Base-by-base conservation (phyloP, 1,284 basidiomycete species). In the Coniophora puteana region DNA sequence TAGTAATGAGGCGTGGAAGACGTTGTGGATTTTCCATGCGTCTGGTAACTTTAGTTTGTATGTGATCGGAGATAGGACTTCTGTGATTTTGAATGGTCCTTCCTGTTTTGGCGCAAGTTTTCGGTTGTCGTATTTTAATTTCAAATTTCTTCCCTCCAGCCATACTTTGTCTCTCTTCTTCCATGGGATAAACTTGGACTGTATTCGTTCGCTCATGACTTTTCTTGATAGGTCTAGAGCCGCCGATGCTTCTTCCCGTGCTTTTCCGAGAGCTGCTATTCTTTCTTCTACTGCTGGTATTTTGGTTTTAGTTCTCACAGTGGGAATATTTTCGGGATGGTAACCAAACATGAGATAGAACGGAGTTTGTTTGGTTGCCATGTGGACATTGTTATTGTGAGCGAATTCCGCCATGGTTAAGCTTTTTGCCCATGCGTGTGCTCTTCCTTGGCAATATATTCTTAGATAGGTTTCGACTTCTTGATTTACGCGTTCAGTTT, bases 1-100 rank as follows among this genome's bases (percentile, higher is more conserved):
- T 32, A 40, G 26, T 1, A 40, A 24, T 13, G 38, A 32, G 21
- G 38, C 38, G 26, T 40, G 29, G 20, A 40, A 40, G 4, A 40
- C 28, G 5, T 27, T 18, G 16, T 38, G 26, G 3, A 38, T 18
- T 8, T 31, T 40, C 29, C 30, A 40, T 4, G 17, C 14, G 5
- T 10, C n/a, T 13, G 28, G 29, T 12, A 32, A 13, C 21, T 32
- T 21, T 4, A 40, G 18, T 32, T n/a, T 12, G 13, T 23, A 40
- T 4, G 38, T 32, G 30, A 40, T 30, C 1, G 38, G 38, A 13
- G 28, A 30, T 1, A 40, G 1, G 17, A 33, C 38, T 17, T 24
- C 12, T 4, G 10, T 10, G 2, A 40, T 23, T 4, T 13, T 22
- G 3, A 40, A 40, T 1, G 34, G 34, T 3, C 34, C 20, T 11